Evolutionary conservation across 306 rosid genomes (phyloP), one percentile per base, ranked within the genome.

Genomic region (Mucuna pruriens): DNA sequence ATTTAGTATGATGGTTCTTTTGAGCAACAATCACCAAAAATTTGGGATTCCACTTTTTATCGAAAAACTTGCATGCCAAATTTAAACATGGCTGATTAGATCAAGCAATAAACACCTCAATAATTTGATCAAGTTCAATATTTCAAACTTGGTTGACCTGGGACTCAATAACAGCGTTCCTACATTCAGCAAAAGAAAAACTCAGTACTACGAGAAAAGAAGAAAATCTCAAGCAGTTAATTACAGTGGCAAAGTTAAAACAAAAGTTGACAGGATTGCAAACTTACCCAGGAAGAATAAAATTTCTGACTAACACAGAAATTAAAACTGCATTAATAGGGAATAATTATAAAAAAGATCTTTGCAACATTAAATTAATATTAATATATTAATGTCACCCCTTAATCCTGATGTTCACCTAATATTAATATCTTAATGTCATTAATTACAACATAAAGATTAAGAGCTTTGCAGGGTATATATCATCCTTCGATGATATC

Each of bases 81-180:
- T n/a, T n/a, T 31, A 44, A 7, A 12, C 11, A 17, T 16, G 17
- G 58, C 25, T 13, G 34, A 25, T 46, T 48, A 51, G n/a, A 26
- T 58, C 10, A 25, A 67, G 26, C 31, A 90, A 95, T 13, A 20
- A 63, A 44, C 62, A 90, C 99, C 97, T 95, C 87, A 48, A 92
- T 89, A 36, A 95, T 92, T 78, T 95, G 98, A 71, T 90, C 86
- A 7, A 95, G 87, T 61, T 95, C 98, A 15, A 86, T 85, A 68
- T 95, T 96, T 85, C 92, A 49, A 3, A 96, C 99, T 90, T 96
- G 97, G 29, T 86, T 96, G 79, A 96, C 93, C 34, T 96, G 99
- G 0, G 99, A 96, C 46, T 96, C 98, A 3, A 97, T 92, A 15
- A 96, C 98, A 33, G 98, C 99, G 76, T 96, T 98, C 97, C 99